Conservation (phyloP, 2,329 filamentous ascomycete genomes). For the Paraconiothyrium brasiliense region DNA sequence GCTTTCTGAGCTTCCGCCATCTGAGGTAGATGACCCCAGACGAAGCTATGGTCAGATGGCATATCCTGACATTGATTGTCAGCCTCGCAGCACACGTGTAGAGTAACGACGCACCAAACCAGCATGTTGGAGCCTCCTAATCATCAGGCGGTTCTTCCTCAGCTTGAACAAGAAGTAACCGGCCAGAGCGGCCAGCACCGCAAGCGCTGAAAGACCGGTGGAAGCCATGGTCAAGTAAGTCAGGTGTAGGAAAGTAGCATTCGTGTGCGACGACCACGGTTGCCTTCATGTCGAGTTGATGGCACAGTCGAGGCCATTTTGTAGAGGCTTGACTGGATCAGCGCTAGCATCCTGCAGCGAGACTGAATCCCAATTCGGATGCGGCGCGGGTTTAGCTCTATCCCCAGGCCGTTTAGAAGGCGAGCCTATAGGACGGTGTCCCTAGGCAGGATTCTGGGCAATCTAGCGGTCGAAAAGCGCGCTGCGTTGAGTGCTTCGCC, state of each 20-base stretch:
- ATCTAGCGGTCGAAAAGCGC: neutral
- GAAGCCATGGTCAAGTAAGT: neutral
- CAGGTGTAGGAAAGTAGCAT: neutral
- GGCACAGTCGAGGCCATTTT: neutral
- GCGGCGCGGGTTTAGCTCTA: neutral
- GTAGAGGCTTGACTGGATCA: neutral
- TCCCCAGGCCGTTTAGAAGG: neutral
- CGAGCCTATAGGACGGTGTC: neutral
- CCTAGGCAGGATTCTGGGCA: neutral
- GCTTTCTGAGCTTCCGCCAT: constrained; percentile 1
- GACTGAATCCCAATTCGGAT: constrained; percentile 2
- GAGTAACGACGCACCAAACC: constrained; percentile 2
- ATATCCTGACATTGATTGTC: constrained; percentile 6
- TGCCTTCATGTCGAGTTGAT: neutral
- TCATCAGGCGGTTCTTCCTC: constrained; percentile 8
- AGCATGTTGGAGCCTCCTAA: constrained; percentile 9
- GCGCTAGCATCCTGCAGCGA: constrained; percentile 13
- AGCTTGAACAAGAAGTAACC: neutral
- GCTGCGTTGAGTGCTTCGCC: neutral
- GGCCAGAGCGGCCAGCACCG: neutral
- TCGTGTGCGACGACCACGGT: no score
- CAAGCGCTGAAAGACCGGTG: neutral
- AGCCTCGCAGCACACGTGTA: neutral
- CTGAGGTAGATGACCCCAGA: constrained; percentile 12
- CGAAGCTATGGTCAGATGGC: constrained; percentile 4